Evolutionary conservation across 768 basidiomycete genomes (phyloP), one percentile per base, ranked within the genome.

Genomic region (Rhodotorula babjevae): DNA sequence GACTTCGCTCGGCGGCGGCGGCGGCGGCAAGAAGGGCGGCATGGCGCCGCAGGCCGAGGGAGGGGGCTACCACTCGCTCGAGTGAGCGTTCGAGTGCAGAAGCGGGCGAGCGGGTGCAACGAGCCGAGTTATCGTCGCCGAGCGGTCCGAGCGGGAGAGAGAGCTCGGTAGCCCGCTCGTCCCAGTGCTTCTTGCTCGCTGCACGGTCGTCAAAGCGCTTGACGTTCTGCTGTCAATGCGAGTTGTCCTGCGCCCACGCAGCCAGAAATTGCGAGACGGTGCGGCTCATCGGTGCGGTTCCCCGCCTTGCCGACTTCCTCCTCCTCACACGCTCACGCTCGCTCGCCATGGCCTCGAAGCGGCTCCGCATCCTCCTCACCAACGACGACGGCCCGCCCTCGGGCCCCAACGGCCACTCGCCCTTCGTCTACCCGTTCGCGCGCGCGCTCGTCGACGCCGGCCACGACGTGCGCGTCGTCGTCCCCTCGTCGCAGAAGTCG

Each of bases 331-430:
- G 9, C 58, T 3, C 66, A 12, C 7, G 44, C 12, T 9, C 47
- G 4, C 19, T 9, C 12, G 31, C 36, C 47, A 46, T 59, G 46
- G 19, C 36, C 49, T 21, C 65, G n/a, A n/a, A n/a, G 12, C 71
- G 63, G 16, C 49, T 65, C 4, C 63, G 74, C 27, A 61, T 76
- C 27, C 67, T 76, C 11, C 49, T 73, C 60, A 68, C 66, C 25
- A 82, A 82, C 75, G 82, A 83, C 73, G 82, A 83, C 70, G 82
- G 82, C 23, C 81, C 81, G 6, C 82, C 82, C 0, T 77, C 78
- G 2, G 66, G 76, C 31, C 27, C n/a, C 11, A 2, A 19, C 0
- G 71, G 69, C 16, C 79, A 80, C 44, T 82, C 81, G 4, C 82
- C 82, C 14, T 82, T 82, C 77, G 80, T 83, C 68, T 82, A 78